A percentile compares a stretch with the other conserved stretches of the same genome.
phyloP scores from a whole-genome alignment of 1,284 basidiomycete species.

The Afroboletus lepidellus region DNA sequence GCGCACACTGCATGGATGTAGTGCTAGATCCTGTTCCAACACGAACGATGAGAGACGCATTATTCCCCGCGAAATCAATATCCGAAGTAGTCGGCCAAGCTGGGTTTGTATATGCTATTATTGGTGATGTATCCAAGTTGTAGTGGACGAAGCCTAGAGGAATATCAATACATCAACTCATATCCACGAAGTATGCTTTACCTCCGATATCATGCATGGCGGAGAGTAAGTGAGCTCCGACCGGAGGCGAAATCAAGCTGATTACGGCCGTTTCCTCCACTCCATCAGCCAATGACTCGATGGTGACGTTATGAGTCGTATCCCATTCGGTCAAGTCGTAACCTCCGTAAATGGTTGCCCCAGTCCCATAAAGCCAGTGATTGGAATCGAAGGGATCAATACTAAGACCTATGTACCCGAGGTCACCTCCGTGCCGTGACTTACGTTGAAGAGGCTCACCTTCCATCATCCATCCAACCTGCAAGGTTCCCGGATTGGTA shows the following conservation, averaged over 20 bases:
- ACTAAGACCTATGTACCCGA: constrained; percentile 37
- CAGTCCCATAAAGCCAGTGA: constrained; percentile 68
- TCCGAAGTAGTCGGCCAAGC: constrained; percentile 5
- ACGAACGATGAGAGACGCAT: constrained; percentile 7
- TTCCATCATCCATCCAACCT: constrained; percentile 55
- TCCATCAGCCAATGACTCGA: constrained; percentile 60
- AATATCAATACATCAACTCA: neutral
- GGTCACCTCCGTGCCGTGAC: neutral
- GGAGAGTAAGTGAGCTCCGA: constrained; percentile 50
- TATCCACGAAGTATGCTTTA: neutral
- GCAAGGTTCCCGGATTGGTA: constrained; percentile 40
- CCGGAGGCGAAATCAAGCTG: constrained; percentile 52
- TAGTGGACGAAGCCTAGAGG: constrained; percentile 12
- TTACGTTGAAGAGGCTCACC: constrained; percentile 20
- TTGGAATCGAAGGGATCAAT: constrained; percentile 66
- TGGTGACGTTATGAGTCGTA: constrained; percentile 53
- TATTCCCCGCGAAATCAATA: constrained; percentile 12
- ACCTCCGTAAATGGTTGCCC: constrained; percentile 59
- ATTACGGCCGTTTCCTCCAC: constrained; percentile 62
- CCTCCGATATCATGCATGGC: constrained; percentile 56
- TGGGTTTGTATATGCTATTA: constrained; percentile 7
- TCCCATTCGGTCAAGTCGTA: constrained; percentile 59
- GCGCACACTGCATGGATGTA: constrained; percentile 5
- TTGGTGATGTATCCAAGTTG: constrained; percentile 3
- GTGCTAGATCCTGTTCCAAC: constrained; percentile 1